These are phyloP conservation scores for Apophysomyces trapeziformis DNA, from an alignment of 371 early-diverging fungal genomes.

Conservation along the genomic window DNA sequence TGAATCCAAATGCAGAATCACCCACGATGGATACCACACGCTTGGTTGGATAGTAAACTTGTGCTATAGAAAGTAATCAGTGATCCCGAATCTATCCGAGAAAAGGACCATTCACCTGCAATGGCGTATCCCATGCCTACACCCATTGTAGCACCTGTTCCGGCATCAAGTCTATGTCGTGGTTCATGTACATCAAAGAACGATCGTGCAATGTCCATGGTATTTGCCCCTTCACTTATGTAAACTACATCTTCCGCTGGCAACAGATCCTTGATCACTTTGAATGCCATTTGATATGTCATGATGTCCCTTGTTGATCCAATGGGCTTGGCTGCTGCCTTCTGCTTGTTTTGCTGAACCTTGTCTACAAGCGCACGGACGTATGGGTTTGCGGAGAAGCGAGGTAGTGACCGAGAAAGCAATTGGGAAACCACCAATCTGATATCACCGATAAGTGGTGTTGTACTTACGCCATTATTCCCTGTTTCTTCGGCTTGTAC, in stretches of 20 bases:
- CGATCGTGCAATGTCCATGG: conserved; percentile 85
- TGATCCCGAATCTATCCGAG: not conserved
- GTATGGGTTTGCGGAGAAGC: conserved; percentile 28
- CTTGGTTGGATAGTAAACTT: conserved; percentile 56
- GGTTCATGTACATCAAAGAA: conserved; percentile 71
- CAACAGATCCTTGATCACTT: conserved; percentile 58
- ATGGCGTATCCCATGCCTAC: conserved; percentile 84
- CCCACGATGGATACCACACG: conserved; percentile 75
- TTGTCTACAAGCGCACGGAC: conserved; percentile 39
- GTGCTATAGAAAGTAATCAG: conserved; percentile 40
- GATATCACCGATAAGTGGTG: conserved; percentile 70
- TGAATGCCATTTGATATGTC: conserved; percentile 72
- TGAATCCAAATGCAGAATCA: conserved; percentile 86
- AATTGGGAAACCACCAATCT: conserved; percentile 58
- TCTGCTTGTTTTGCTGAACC: conserved; percentile 48
- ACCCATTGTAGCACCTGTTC: conserved; percentile 83
- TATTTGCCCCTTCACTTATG: conserved; percentile 84
- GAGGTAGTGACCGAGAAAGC: conserved; percentile 19
- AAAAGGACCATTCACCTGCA: conserved; percentile 49
- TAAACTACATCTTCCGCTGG: conserved; percentile 55
- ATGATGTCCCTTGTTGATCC: conserved; percentile 55
- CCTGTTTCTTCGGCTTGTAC: conserved; percentile 71
- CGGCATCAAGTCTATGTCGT: conserved; percentile 76
- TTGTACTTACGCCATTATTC: conserved; percentile 51
- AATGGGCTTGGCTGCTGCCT: conserved; percentile 33